A percentile compares a stretch with the other conserved stretches of the same genome.
phyloP scores from a whole-genome alignment of 805 yeast genomes.

The Geotrichum ghanense region DNA sequence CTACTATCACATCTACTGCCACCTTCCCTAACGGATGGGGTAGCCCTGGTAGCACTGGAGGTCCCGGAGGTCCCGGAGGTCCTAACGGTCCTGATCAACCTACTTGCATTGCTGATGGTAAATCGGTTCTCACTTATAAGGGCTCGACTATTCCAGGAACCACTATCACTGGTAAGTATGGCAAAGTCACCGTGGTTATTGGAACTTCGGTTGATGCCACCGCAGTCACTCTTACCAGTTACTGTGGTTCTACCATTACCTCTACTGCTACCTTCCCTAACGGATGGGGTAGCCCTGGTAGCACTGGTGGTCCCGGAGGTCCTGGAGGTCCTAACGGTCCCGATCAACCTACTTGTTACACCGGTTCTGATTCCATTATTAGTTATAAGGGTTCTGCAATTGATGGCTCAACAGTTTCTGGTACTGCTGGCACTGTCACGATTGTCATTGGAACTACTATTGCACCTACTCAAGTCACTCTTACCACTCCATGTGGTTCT shows the following conservation, averaged over 20 bases:
- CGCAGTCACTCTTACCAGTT: not conserved
- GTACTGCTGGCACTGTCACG: not conserved
- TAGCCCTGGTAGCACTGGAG: too few species aligned
- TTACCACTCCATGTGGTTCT: not conserved
- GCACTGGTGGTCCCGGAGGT: too few species aligned
- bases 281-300: not conserved
- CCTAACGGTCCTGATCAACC: too few species aligned
- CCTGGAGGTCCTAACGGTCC: too few species aligned
- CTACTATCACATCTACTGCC: not conserved
- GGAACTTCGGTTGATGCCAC: not conserved
- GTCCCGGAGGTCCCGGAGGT: too few species aligned
- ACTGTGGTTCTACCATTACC: not conserved
- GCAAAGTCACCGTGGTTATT: not conserved
- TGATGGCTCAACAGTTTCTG: not conserved
- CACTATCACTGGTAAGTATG: not conserved
- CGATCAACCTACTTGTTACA: too few species aligned
- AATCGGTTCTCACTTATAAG: too few species aligned
- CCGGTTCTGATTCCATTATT: not conserved
- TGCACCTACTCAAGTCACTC: not conserved
- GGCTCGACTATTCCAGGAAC: not conserved
- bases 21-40: not conserved
- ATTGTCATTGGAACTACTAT: constrained; percentile 1
- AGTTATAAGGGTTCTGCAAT: not conserved
- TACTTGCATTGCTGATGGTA: too few species aligned
- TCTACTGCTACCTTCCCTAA: not conserved